phyloP scores from a whole-genome alignment of 345 rosid species.

The Populus pruinosa region DNA sequence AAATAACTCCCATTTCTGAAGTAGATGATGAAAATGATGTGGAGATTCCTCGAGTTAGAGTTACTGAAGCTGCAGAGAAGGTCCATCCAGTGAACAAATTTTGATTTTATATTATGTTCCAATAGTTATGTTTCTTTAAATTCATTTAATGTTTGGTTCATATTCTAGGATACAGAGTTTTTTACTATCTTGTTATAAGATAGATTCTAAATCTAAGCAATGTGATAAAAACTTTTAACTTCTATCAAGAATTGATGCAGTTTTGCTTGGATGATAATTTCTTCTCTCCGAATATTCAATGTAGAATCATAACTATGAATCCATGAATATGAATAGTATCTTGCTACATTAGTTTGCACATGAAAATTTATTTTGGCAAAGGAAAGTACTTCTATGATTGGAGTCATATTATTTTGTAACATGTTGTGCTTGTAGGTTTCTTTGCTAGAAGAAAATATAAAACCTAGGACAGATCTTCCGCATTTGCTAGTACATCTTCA shows the following conservation, averaged over 20 bases:
- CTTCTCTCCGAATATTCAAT: background rate
- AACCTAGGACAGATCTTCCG: conserved; percentile 81
- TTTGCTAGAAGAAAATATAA: conserved; percentile 75
- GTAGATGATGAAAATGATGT: conserved; percentile 42
- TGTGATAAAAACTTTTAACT: background rate
- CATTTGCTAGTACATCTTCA: conserved; percentile 72
- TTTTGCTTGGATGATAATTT: background rate
- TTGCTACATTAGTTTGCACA: too few species aligned
- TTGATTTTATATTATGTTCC: background rate
- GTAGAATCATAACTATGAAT: background rate
- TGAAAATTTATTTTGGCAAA: background rate
- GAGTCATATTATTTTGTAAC: background rate
- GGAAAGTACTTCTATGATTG: background rate
- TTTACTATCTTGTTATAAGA: background rate
- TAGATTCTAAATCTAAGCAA: background rate
- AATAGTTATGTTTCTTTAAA: background rate
- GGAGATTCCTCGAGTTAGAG: conserved; percentile 47
- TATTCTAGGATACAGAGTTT: background rate
- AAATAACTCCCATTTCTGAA: conserved; percentile 68
- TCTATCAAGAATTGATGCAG: background rate
- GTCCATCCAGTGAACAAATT: conserved; percentile 31
- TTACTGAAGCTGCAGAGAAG: conserved; percentile 90
- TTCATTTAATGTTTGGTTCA: background rate
- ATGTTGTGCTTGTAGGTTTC: conserved; percentile 54
- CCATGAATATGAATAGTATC: background rate